These are phyloP conservation scores for Oryza australiensis DNA, from an alignment of 176 grass and related monocot species.

Conservation along the genomic window DNA sequence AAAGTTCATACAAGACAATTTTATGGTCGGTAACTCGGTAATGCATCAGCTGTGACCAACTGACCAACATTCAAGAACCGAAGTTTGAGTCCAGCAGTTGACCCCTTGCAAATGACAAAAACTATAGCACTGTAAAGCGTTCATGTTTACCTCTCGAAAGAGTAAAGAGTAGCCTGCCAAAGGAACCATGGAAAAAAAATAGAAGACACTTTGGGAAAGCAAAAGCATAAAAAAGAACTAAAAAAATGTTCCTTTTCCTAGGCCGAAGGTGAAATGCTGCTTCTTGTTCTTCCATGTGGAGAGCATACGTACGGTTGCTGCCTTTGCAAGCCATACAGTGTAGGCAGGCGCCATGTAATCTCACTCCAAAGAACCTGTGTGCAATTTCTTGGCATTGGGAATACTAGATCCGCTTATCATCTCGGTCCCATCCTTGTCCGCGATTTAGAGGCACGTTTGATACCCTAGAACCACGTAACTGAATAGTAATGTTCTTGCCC, in stretches of 20 bases:
- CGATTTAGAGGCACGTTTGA: slow-evolving; percentile 32
- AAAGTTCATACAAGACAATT: background rate
- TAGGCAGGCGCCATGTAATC: slow-evolving; percentile 4
- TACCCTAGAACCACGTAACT: background rate
- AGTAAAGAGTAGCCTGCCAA: background rate
- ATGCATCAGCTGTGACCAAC: background rate
- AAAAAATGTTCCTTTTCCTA: slow-evolving; percentile 38
- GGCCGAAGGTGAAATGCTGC: background rate
- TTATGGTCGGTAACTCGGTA: too few relatives aligned
- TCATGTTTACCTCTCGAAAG: background rate
- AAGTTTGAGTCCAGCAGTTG: background rate
- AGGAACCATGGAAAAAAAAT: background rate
- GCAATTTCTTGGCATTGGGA: slow-evolving; percentile 35
- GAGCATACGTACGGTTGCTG: slow-evolving; percentile 5
- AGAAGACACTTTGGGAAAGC: slow-evolving; percentile 34
- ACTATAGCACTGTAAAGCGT: background rate
- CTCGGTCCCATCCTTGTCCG: slow-evolving; percentile 29
- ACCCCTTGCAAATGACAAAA: background rate
- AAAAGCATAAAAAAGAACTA: slow-evolving; percentile 18
- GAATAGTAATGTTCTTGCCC: background rate
- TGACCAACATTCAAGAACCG: background rate
- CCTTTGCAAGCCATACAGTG: slow-evolving; percentile 33
- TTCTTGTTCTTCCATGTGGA: slow-evolving; percentile 26
- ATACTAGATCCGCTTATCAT: slow-evolving; percentile 25
- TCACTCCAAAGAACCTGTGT: background rate